Conservation (phyloP, 371 early-diverging fungal species). For the Circinella umbellata region DNA sequence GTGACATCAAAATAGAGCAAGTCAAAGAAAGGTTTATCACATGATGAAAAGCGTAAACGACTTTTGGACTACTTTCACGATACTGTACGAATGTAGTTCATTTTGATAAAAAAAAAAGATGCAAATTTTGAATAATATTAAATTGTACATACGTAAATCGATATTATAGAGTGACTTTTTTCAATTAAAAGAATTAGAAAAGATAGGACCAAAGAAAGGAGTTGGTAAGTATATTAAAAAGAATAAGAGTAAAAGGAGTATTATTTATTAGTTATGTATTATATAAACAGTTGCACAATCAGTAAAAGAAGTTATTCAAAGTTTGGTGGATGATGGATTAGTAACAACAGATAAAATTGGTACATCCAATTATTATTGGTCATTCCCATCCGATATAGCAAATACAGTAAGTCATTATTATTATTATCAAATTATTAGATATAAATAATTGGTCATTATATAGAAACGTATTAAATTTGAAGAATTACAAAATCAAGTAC, state of each 20-base stretch:
- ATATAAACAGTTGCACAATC: conserved; percentile 72
- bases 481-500: conserved; percentile 44
- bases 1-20: conserved; percentile 5
- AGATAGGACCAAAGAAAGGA: conserved; percentile 89
- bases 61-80: conserved; percentile 83
- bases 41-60: conserved; percentile 82
- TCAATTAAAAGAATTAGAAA: conserved; percentile 92
- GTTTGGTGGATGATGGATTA: conserved; percentile 88
- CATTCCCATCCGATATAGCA: conserved; percentile 81
- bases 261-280: neutral
- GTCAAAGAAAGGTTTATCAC: conserved; percentile 61
- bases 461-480: conserved; percentile 51
- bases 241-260: neutral
- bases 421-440: neutral
- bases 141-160: neutral
- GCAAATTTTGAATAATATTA: no score
- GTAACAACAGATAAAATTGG: conserved; percentile 94
- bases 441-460: no score
- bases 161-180: conserved; percentile 63
- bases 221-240: conserved; percentile 59
- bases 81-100: conserved; percentile 47
- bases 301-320: conserved; percentile 90
- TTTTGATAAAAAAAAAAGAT: neutral
- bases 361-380: conserved; percentile 92
- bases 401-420: conserved; percentile 49